A percentile compares a stretch with the other conserved stretches of the same genome.
phyloP scores from a whole-genome alignment of 2,329 filamentous ascomycete genomes.

The Apiospora sp. region DNA sequence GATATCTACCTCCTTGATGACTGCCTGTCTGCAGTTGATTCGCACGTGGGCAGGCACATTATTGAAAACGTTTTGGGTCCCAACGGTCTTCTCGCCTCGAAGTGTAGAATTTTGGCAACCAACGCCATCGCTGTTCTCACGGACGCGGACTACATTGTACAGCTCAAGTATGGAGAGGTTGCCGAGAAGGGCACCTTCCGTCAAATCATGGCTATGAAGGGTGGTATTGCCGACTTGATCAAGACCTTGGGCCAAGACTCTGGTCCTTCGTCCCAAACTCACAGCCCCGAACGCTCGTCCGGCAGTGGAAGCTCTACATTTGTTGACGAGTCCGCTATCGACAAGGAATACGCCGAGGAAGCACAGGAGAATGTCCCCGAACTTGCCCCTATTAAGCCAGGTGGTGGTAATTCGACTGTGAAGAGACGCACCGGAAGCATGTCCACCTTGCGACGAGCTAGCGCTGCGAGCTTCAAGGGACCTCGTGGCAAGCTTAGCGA shows the following conservation, averaged over 20 bases:
- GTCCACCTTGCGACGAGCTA: constrained; percentile 86
- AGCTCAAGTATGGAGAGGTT: constrained; percentile 84
- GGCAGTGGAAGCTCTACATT: constrained; percentile 66
- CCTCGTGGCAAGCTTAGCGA: constrained; percentile 85
- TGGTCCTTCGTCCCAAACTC: constrained; percentile 45
- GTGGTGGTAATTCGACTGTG: constrained; percentile 49
- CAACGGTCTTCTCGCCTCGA: constrained; percentile 80
- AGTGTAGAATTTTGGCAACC: constrained; percentile 92
- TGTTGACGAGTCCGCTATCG: constrained; percentile 58
- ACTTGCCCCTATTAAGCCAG: constrained; percentile 75
- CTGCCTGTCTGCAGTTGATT: constrained; percentile 95
- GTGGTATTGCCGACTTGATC: constrained; percentile 84
- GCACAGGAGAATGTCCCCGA: constrained; percentile 80
- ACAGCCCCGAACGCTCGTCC: constrained; percentile 54
- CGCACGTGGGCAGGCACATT: constrained; percentile 93
- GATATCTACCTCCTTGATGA: constrained; percentile 96
- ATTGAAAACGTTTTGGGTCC: constrained; percentile 93
- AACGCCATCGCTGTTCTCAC: constrained; percentile 92
- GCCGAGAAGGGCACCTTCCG: constrained; percentile 89
- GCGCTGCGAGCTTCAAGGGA: constrained; percentile 87
- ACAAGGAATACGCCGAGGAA: constrained; percentile 76
- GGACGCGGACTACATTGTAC: constrained; percentile 86
- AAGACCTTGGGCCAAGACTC: constrained; percentile 74
- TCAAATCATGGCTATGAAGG: constrained; percentile 92
- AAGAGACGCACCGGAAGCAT: constrained; percentile 74